phyloP scores from a whole-genome alignment of 345 rosid genomes.

The Citrus unshiu region DNA sequence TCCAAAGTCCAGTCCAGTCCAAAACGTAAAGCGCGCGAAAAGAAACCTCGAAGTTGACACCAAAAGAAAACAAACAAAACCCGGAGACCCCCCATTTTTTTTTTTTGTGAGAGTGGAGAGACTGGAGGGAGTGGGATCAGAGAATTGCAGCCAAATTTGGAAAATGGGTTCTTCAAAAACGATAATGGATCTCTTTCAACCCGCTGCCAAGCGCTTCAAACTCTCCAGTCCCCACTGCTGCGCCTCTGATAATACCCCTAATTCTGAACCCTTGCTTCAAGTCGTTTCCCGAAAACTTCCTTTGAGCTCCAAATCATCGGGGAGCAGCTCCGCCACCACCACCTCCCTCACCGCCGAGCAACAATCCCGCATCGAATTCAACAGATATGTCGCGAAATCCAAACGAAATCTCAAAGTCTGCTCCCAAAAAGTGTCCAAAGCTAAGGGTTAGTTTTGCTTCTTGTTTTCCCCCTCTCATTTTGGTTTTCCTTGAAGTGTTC shows the following conservation, averaged over 20 bases:
- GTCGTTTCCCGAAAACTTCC: constrained; percentile 6
- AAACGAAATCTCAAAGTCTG: constrained; percentile 68
- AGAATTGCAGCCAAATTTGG: not conserved
- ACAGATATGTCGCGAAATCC: constrained; percentile 59
- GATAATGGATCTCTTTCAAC: constrained; percentile 62
- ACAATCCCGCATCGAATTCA: constrained; percentile 52
- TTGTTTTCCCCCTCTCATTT: not conserved
- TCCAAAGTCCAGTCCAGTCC: too few relatives aligned
- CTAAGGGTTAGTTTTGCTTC: constrained; percentile 36
- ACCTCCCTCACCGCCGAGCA: constrained; percentile 49
- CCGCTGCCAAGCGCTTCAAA: constrained; percentile 74
- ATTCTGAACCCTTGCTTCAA: constrained; percentile 1
- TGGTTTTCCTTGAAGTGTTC: not conserved
- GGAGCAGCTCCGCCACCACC: constrained; percentile 15
- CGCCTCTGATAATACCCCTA: constrained; percentile 11
- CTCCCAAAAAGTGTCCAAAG: constrained; percentile 46
- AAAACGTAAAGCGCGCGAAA: too few relatives aligned
- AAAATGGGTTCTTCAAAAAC: constrained; percentile 57
- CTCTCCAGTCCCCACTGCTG: constrained; percentile 13
- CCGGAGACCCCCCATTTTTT: too few relatives aligned
- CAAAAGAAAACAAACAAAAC: too few relatives aligned
- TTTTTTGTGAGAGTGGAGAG: not conserved
- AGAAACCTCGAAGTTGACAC: too few relatives aligned
- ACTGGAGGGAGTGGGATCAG: not conserved
- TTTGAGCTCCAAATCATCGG: constrained; percentile 4